Evolutionary conservation across 1,139 yeast species (phyloP), one percentile per base, ranked within the genome.

Genomic region (Suhomyces panamericanus): DNA sequence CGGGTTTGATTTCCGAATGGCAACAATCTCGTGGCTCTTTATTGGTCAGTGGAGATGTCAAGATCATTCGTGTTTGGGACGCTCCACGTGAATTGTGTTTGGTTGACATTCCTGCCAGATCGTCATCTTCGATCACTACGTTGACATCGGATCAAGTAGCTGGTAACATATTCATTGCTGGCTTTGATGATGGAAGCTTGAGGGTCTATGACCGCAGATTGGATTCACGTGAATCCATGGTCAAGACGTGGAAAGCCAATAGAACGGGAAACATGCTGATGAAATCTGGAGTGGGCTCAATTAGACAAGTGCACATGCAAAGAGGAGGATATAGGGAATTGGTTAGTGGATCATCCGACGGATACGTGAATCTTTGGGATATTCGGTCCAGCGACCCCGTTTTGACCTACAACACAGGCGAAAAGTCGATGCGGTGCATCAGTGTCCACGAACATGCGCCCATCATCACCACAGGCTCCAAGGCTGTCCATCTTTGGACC

Each of bases 391-490:
- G 81, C 46, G 82, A 82, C 11, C 93, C 97, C 0, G 87, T 93
- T 3, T 68, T 78, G 17, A 69, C 82, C 1, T 89, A 81, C 64
- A 72, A 70, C 27, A 67, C 67, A 17, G 80, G 85, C 2, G 85
- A 82, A 17, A 75, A 75, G 42, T 81, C 83, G 8, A 78, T 90
- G 76, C 77, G 95, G 13, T 78, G 88, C 28, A 74, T 89, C 47
- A 88, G 87, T 55, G 80, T 88, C 3, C 99, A 93, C 65, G 99
- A 93, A 58, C 99, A 93, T 66, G 99, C 99, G 0, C 98, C 99
- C 0, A 76, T 91, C 1, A 80, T 91, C 52, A 89, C 90, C 10
- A 85, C 96, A 2, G 98, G 96, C 0, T 84, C 95, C 4, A 85
- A 84, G 51, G 75, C 79, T 35, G 83, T 90, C n/a, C 85, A 87